These are phyloP conservation scores for Pleurotus platypus DNA, from an alignment of 768 basidiomycete genomes.

Conservation along the genomic window DNA sequence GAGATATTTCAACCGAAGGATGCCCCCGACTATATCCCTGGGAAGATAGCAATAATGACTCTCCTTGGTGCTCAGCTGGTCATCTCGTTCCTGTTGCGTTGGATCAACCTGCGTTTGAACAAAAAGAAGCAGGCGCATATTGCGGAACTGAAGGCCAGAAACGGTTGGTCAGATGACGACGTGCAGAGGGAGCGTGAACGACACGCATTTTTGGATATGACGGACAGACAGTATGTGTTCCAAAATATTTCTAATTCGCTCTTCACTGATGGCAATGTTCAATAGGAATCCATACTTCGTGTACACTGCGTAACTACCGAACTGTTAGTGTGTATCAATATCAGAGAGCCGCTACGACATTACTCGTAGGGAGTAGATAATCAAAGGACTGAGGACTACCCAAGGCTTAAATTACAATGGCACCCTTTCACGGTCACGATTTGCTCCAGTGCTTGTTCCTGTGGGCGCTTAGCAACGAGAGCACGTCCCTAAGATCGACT, in stretches of 20 bases:
- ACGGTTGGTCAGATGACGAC: constrained; percentile 56
- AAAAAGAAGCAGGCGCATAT: constrained; percentile 38
- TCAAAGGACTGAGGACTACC: too few species aligned
- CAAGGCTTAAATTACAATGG: too few species aligned
- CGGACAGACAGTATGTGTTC: constrained; percentile 56
- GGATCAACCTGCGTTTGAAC: constrained; percentile 54
- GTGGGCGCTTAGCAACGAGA: too few species aligned
- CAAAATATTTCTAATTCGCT: not conserved
- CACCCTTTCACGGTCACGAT: too few species aligned
- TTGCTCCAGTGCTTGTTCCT: too few species aligned
- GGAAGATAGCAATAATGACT: constrained; percentile 64
- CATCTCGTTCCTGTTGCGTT: constrained; percentile 45
- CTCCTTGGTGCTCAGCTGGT: constrained; percentile 50
- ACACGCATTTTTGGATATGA: constrained; percentile 62
- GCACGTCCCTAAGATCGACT: too few species aligned
- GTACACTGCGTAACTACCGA: not conserved
- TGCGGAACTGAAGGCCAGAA: constrained; percentile 37
- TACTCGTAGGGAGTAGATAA: too few species aligned
- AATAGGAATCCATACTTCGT: not conserved
- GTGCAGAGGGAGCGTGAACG: constrained; percentile 54
- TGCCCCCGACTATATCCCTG: constrained; percentile 60
- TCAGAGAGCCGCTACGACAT: too few species aligned
- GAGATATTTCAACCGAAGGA: constrained; percentile 62
- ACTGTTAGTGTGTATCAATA: too few species aligned
- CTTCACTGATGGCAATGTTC: not conserved